phyloP scores from a whole-genome alignment of 305 asterid genomes.

The Euphrasia arctica region DNA sequence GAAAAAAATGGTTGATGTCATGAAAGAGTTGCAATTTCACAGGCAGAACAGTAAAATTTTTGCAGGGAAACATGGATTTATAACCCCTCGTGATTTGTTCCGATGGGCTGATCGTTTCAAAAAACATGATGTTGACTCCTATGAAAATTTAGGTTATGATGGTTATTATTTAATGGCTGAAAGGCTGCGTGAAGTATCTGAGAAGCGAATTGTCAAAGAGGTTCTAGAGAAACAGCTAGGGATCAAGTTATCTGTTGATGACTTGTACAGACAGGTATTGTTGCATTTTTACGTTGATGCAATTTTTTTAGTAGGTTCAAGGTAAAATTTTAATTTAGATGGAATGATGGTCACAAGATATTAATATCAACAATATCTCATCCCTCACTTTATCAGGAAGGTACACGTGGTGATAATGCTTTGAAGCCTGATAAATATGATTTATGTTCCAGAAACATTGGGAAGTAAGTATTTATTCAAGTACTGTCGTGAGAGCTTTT shows the following conservation, averaged over 20 bases:
- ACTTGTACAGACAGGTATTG: constrained; percentile 71
- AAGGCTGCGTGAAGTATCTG: constrained; percentile 81
- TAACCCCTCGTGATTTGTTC: constrained; percentile 97
- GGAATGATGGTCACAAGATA: constrained; percentile 5
- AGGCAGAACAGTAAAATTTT: constrained; percentile 90
- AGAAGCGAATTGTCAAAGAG: constrained; percentile 65
- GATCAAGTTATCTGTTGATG: constrained; percentile 48
- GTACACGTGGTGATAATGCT: constrained; percentile 27
- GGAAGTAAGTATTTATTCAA: constrained; percentile 45
- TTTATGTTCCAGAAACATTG: constrained; percentile 34
- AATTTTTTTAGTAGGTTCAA: background rate
- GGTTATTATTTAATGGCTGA: constrained; percentile 95
- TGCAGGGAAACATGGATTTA: constrained; percentile 99
- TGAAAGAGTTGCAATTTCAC: constrained; percentile 89
- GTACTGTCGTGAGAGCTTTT: constrained; percentile 26
- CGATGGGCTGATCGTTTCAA: constrained; percentile 90
- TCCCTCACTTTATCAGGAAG: constrained; percentile 37
- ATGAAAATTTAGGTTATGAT: constrained; percentile 82
- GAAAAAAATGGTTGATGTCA: constrained; percentile 80
- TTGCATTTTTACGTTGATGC: constrained; percentile 25
- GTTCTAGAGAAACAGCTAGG: constrained; percentile 64
- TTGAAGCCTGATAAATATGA: constrained; percentile 27
- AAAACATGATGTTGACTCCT: constrained; percentile 44
- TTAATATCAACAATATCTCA: constrained; percentile 9
- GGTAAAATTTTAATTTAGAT: background rate